Evolutionary conservation across 139 green algal species (phyloP), one percentile per base, ranked within the genome.

Genomic region (Chlorella sorokiniana): DNA sequence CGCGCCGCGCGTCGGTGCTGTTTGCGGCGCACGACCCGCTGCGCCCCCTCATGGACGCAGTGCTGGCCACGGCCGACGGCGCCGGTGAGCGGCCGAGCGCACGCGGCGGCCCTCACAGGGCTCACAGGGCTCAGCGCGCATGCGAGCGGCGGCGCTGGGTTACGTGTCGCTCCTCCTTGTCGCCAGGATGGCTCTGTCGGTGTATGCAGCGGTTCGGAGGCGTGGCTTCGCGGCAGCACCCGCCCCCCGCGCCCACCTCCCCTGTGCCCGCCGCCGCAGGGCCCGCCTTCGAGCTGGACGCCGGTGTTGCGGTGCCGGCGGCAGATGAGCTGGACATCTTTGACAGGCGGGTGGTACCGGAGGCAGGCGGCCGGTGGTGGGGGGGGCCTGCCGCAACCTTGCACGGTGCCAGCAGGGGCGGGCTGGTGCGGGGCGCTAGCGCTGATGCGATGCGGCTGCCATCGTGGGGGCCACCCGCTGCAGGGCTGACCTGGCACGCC

Each of bases 321-420:
- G 83, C 90, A 33, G 52, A 77, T 0, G 82, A 92, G 27, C 40
- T 91, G 40, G 89, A 93, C 65, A n/a, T 79, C 7, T 79, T 79
- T 54, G 73, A 79, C 35, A 33, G 73, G 70, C 63, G 35, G 35
- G 63, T 3, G 11, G 2, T 65, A 29, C 2, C 59, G 25, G 59
- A 37, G 59, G 27, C 59, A 65, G 2, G 59, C 3, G 6, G 25
- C 27, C n/a, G n/a, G n/a, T n/a, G n/a, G n/a, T n/a, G n/a, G n/a
- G n/a, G n/a, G n/a, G n/a, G n/a, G n/a, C n/a, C n/a, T n/a, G n/a
- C n/a, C n/a, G n/a, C n/a, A n/a, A n/a, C n/a, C n/a, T n/a, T n/a
- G n/a, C n/a, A n/a, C n/a, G n/a, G n/a, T n/a, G n/a, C n/a, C n/a
- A n/a, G n/a, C n/a, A n/a, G n/a, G n/a, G n/a, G n/a, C n/a, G n/a